Percentiles rank a stretch among this genome's conserved stretches.
phyloP scores from a whole-genome alignment of 371 early-diverging fungal species.

The Circinella umbellata region DNA sequence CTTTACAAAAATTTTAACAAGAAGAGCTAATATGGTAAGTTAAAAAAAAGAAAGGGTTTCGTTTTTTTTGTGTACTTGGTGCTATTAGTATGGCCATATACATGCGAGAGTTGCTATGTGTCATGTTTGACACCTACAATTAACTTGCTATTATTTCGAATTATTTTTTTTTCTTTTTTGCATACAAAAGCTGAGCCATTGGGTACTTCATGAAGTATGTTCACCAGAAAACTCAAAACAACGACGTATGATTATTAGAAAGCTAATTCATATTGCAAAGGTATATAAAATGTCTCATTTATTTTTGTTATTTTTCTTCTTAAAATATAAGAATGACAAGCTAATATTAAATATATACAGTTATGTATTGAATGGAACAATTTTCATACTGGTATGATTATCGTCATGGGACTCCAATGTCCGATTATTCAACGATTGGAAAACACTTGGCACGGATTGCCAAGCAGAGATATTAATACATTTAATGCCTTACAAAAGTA shows the following conservation, averaged over 20 bases:
- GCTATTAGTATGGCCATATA: not conserved
- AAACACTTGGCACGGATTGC: slow-evolving; percentile 36
- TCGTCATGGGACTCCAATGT: slow-evolving; percentile 43
- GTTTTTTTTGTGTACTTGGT: not conserved
- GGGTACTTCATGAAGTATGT: slow-evolving; percentile 49
- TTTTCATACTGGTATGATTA: slow-evolving; percentile 54
- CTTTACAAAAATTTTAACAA: slow-evolving; percentile 17
- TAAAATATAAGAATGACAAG: not conserved
- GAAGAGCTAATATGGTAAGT: slow-evolving; percentile 29
- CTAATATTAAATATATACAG: not conserved
- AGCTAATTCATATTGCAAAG: slow-evolving; percentile 50
- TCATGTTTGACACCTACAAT: no score
- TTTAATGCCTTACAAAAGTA: slow-evolving; percentile 34
- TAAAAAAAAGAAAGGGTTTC: not conserved
- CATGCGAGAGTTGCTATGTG: no score
- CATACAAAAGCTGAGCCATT: slow-evolving; percentile 75
- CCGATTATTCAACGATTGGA: slow-evolving; percentile 33
- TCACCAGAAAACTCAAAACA: slow-evolving; percentile 30
- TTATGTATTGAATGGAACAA: slow-evolving; percentile 50
- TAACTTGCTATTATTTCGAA: no score
- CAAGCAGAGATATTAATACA: slow-evolving; percentile 36
- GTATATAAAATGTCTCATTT: slow-evolving; percentile 19
- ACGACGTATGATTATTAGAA: slow-evolving; percentile 31
- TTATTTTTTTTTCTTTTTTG: slow-evolving; percentile 74
- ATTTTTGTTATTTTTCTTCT: no score